Evolutionary conservation across 768 basidiomycete genomes (phyloP).

Genomic region (Lentinula boryana): DNA sequence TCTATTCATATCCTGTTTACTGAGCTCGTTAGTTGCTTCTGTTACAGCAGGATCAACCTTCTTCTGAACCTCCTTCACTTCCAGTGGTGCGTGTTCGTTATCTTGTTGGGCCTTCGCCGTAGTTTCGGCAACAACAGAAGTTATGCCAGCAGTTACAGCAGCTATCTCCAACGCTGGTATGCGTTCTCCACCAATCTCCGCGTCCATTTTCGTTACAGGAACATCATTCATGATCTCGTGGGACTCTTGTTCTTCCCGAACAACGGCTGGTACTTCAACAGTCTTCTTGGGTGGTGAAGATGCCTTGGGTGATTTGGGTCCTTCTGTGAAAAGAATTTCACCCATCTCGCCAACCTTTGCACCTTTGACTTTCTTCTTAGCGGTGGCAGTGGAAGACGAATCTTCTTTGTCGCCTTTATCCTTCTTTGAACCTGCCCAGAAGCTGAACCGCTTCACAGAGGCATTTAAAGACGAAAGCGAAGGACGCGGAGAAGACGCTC

Average conservation of each 20-base stretch:
- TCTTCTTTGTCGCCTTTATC: conserved; percentile 18
- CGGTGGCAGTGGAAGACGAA: conserved; percentile 10
- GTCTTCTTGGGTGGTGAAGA: conserved; percentile 13
- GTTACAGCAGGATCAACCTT: background rate
- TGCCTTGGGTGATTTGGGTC: conserved; percentile 16
- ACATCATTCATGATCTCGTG: background rate
- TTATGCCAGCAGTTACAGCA: background rate
- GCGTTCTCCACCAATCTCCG: background rate
- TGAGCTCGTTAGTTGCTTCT: background rate
- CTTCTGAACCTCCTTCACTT: background rate
- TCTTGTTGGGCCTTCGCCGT: background rate
- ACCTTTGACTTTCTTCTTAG: conserved; percentile 24
- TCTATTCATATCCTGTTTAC: background rate
- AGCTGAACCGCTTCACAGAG: conserved; percentile 50
- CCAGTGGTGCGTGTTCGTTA: background rate
- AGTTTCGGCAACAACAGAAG: background rate
- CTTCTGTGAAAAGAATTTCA: conserved; percentile 51
- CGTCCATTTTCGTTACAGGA: background rate
- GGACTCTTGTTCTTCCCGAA: conserved; percentile 1
- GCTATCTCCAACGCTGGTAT: conserved; percentile 5
- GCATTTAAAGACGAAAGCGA: conserved; percentile 42
- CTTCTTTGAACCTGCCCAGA: conserved; percentile 38
- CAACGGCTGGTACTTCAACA: conserved; percentile 5
- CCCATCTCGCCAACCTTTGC: conserved; percentile 63
- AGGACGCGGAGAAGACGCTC: conserved; percentile 35